Base-by-base conservation (phyloP, 2,329 filamentous ascomycete species). In the Beauveria sp. region DNA sequence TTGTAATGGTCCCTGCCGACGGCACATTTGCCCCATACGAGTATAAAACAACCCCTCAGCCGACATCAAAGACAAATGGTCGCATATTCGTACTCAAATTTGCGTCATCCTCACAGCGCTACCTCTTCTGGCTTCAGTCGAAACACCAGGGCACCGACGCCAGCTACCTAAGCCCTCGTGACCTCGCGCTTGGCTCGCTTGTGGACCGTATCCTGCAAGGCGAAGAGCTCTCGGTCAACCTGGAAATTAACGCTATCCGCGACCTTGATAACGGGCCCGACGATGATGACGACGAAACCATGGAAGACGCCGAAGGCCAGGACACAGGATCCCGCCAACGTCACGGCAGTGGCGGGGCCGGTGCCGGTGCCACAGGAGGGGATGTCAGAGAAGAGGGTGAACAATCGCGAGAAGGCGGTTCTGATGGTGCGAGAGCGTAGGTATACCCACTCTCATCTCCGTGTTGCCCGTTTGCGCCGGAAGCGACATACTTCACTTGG, bases 351-450 rank as follows among this genome's bases (percentile, higher is more conserved):
- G 92, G 92, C 63, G 92, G 92, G 65, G 92, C 92, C 63, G 92
- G 92, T 40, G 79, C 90, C 61, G 92, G 84, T 75, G 92, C 92
- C 58, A 96, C 92, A 3, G 93, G 93, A 61, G 93, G 92, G 65
- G 93, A 99, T 72, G 79, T 96, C 67, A 85, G 92, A 75, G 87
- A 96, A 74, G 94, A 97, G 75, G 94, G 94, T 62, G 86, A 91
- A 74, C 87, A 85, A 67, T 86, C 93, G 66, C 84, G 96, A 78
- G 92, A 96, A 76, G 94, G 93, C 63, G 94, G 96, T 72, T 91
- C 91, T 68, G 94, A 97, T 77, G 94, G 96, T 71, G 96, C 91
- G 78, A 87, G 94, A 97, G 94, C 93, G 94, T 99, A 97, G 93
- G 96, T 99, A 71, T 66, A 67, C 69, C 70, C 67, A 51, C 70